Percentiles rank a stretch among this genome's conserved stretches.
Conservation (phyloP, 306 rosid species). For the Ammopiptanthus mongolicus region DNA sequence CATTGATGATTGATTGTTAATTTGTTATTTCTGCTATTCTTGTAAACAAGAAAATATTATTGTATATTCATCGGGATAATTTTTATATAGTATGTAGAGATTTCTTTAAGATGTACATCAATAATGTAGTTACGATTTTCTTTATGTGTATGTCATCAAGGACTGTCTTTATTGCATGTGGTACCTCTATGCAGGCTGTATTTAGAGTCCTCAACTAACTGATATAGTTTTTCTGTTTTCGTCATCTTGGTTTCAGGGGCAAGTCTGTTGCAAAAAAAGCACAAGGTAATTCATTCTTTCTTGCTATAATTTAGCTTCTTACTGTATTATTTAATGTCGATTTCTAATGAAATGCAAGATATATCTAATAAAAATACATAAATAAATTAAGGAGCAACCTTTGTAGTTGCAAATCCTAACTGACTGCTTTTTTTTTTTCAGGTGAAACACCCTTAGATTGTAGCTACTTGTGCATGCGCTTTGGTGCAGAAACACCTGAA, state of each 20-base stretch:
- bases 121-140: not conserved
- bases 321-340: not conserved
- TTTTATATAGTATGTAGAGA: not conserved
- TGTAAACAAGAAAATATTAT: not conserved
- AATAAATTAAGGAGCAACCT: too few relatives aligned
- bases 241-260: conserved; percentile 92
- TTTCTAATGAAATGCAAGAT: not conserved
- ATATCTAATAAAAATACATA: too few relatives aligned
- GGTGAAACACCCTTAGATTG: conserved; percentile 94
- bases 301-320: conserved; percentile 13
- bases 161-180: conserved; percentile 84
- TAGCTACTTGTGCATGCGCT: conserved; percentile 20
- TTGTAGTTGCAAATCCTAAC: not conserved
- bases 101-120: not conserved
- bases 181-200: conserved; percentile 73
- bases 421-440: conserved; percentile 24
- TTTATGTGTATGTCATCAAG: conserved; percentile 36
- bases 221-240: conserved; percentile 54
- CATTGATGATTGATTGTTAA: not conserved
- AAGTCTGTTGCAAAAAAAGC: conserved; percentile 78
- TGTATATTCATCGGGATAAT: not conserved
- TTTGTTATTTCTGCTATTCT: not conserved
- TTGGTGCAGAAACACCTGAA: not conserved
- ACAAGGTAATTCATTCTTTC: conserved; percentile 57
- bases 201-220: conserved; percentile 64